Conservation (phyloP, 2,329 filamentous ascomycete species). For the Dactylellina parvicollis region DNA sequence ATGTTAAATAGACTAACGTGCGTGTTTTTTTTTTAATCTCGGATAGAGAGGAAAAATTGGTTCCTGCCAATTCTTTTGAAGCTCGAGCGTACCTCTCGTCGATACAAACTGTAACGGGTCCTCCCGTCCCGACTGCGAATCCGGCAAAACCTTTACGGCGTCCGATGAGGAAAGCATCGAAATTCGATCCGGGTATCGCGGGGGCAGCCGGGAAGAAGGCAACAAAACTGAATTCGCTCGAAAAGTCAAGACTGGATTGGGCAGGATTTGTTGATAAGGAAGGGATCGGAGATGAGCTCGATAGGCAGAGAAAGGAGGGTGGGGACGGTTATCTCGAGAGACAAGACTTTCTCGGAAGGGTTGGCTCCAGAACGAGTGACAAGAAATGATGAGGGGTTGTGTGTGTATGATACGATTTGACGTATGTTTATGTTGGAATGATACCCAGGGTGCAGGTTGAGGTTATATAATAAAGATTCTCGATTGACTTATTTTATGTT, state of each 20-base stretch:
- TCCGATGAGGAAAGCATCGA: slow-evolving; percentile 65
- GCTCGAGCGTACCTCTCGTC: slow-evolving; percentile 72
- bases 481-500: too few relatives aligned
- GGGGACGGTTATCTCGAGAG: slow-evolving; percentile 72
- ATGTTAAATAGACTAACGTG: neutral
- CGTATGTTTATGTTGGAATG: slow-evolving; percentile 1
- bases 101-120: slow-evolving; percentile 60
- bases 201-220: slow-evolving; percentile 65
- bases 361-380: slow-evolving; percentile 65
- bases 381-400: slow-evolving; percentile 27
- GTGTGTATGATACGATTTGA: slow-evolving; percentile 21
- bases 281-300: slow-evolving; percentile 75
- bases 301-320: slow-evolving; percentile 69
- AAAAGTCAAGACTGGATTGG: slow-evolving; percentile 79
- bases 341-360: slow-evolving; percentile 73
- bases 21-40: neutral
- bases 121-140: slow-evolving; percentile 54
- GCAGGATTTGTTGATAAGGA: slow-evolving; percentile 76
- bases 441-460: slow-evolving; percentile 32
- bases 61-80: slow-evolving; percentile 73
- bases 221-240: slow-evolving; percentile 75
- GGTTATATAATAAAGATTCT: slow-evolving; percentile 2
- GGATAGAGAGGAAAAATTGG: slow-evolving; percentile 71
- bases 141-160: slow-evolving; percentile 59
- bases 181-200: slow-evolving; percentile 69